Percentiles rank a stretch among this genome's conserved stretches.
These are phyloP conservation scores for Salix arbutifolia DNA, from an alignment of 345 rosid species.

Conservation along the genomic window DNA sequence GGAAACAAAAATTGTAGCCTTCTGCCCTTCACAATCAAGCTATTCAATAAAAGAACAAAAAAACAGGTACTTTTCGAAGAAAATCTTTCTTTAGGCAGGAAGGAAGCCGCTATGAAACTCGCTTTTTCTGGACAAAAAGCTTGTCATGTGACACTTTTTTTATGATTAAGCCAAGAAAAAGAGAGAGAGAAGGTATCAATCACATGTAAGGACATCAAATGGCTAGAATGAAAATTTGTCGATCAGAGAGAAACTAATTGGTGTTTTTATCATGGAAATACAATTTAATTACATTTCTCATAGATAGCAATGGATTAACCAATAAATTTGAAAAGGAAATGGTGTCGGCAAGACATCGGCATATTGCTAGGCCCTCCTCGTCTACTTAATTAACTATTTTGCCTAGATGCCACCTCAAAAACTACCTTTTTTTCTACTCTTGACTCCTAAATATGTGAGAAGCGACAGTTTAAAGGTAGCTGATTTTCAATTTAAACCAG, in stretches of 20 bases:
- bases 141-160: conserved; percentile 9
- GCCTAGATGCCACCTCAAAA: background rate
- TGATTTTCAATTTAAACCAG: background rate
- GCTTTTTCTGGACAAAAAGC: conserved; percentile 16
- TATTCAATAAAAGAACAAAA: background rate
- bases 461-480: background rate
- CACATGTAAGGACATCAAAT: background rate
- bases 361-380: background rate
- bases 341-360: background rate
- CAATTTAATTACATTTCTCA: background rate
- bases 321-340: background rate
- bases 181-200: background rate
- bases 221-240: background rate
- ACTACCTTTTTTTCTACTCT: background rate
- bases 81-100: conserved; percentile 16
- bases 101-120: conserved; percentile 16
- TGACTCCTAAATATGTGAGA: background rate
- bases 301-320: background rate
- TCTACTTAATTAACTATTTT: background rate
- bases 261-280: background rate
- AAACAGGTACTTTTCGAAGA: conserved; percentile 5
- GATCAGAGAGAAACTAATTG: background rate
- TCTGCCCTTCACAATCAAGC: conserved; percentile 3
- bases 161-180: conserved; percentile 3
- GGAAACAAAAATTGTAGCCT: background rate